phyloP scores from a whole-genome alignment of 192 early-diverging fungal species.

The Diversispora epigaea region DNA sequence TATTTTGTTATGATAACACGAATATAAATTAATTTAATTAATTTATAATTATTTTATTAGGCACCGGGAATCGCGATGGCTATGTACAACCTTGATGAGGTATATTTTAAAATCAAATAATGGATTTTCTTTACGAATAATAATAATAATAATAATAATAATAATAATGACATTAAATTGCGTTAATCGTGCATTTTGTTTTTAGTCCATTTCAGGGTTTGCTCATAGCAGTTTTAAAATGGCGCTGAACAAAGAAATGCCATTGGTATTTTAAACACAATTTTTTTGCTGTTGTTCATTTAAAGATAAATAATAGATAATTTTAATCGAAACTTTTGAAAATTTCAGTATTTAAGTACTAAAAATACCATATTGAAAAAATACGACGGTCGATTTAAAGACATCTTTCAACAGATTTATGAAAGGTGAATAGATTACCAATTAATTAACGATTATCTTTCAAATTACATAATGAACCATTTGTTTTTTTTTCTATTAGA shows the following conservation, averaged over 20 bases:
- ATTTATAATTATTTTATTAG: constrained; percentile 5
- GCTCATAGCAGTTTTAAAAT: constrained; percentile 94
- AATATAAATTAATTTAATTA: not conserved
- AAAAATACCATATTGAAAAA: constrained; percentile 98
- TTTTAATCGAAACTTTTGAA: not conserved
- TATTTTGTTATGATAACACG: not conserved
- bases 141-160: not conserved
- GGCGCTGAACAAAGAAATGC: constrained; percentile 87
- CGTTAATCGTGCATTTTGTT: not conserved
- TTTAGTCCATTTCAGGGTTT: constrained; percentile 84
- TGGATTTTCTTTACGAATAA: not conserved
- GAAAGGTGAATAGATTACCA: constrained; percentile 47
- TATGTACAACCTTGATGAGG: constrained; percentile 92
- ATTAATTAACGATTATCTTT: not conserved
- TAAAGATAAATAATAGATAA: not conserved
- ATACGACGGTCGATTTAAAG: constrained; percentile 98
- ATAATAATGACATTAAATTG: not conserved
- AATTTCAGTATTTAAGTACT: constrained; percentile 76
- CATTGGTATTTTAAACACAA: constrained; percentile 49
- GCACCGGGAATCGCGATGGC: constrained; percentile 87
- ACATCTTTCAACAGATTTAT: constrained; percentile 93
- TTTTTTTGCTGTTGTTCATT: not conserved
- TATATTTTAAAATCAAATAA: constrained; percentile 9
- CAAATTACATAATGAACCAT: not conserved
- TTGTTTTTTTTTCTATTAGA: constrained; percentile 18